Base-by-base conservation (phyloP, 2,329 filamentous ascomycete genomes). In the Pseudogymnoascus sp. region DNA sequence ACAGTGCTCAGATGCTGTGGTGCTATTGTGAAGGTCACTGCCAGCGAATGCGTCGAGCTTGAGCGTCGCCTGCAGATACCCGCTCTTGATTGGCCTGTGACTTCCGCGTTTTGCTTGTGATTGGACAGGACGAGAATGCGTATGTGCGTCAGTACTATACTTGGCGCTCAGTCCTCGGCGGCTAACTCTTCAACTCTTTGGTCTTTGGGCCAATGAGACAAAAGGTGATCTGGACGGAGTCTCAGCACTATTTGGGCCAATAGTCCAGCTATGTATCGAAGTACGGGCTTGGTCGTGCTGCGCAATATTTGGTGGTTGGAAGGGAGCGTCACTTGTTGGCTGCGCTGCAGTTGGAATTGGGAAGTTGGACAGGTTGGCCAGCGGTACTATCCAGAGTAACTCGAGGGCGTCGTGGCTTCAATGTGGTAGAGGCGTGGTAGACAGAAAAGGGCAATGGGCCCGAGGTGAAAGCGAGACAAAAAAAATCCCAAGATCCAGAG, bases 131-230 rank as follows among this genome's bases (percentile, higher is more conserved):
- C 44, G 44, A 53, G 44, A 50, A 53, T 53, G 44, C 23, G 44
- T 53, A 53, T 53, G 44, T 53, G 44, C 44, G 44, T 31, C 44
- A 16, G 44, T 53, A 53, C 23, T 53, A 53, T 53, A 53, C 44
- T 53, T 53, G 44, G 44, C 44, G 23, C 44, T 53, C 44, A 31
- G 44, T 53, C 44, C 44, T 31, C 44, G 44, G 44, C 44, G 44
- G 44, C 44, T 53, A 53, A 53, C 23, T 50, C 44, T 50, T 50
- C 14, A 53, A 53, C 44, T 53, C 44, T 53, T 16, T 31, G 44
- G 7, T 28, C 14, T 53, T 16, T 28, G 44, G 23, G 44, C 44
- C 44, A 53, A 53, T 53, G 44, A 16, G 44, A 53, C 44, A 28
- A 23, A 53, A 53, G 23, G 44, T 53, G 44, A 31, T 28, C 44